phyloP scores from a whole-genome alignment of 768 basidiomycete species.

The Russula earlei region DNA sequence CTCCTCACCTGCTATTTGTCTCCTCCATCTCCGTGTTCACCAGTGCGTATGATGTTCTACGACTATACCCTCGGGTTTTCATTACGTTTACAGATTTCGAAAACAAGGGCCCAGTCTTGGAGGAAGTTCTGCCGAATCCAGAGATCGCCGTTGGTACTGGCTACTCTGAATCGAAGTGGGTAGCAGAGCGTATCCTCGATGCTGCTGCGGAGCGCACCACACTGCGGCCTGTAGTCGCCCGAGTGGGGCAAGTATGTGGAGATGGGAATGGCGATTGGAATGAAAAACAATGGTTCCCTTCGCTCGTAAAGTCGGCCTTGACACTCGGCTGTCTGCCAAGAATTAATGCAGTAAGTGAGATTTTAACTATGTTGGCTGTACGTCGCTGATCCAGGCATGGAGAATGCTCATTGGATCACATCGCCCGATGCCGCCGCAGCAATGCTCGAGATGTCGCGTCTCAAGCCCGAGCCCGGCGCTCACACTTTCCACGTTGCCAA shows the following conservation, averaged over 20 bases:
- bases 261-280: slow-evolving; percentile 25
- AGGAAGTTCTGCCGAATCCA: slow-evolving; percentile 15
- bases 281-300: slow-evolving; percentile 24
- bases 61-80: background rate
- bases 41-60: slow-evolving; percentile 2
- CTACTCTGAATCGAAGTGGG: slow-evolving; percentile 24
- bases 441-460: slow-evolving; percentile 22
- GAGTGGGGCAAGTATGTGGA: slow-evolving; percentile 25
- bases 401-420: slow-evolving; percentile 24
- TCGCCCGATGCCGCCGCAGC: slow-evolving; percentile 22
- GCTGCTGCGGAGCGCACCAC: slow-evolving; percentile 17
- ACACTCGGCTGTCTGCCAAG: slow-evolving; percentile 20
- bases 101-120: slow-evolving; percentile 17
- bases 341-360: slow-evolving; percentile 16
- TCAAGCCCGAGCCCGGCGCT: slow-evolving; percentile 7
- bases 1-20: slow-evolving; percentile 21
- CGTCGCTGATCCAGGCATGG: background rate
- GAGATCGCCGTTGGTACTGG: slow-evolving; percentile 18
- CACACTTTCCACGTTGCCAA: slow-evolving; percentile 21
- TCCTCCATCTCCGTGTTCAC: slow-evolving; percentile 22
- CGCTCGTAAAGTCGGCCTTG: slow-evolving; percentile 20
- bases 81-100: slow-evolving; percentile 17
- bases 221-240: slow-evolving; percentile 17
- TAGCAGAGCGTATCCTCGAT: slow-evolving; percentile 21
- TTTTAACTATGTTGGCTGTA: background rate